Percentiles rank a stretch among this genome's conserved stretches.
Conservation (phyloP, 768 basidiomycete genomes). For the Ramaria rubella region DNA sequence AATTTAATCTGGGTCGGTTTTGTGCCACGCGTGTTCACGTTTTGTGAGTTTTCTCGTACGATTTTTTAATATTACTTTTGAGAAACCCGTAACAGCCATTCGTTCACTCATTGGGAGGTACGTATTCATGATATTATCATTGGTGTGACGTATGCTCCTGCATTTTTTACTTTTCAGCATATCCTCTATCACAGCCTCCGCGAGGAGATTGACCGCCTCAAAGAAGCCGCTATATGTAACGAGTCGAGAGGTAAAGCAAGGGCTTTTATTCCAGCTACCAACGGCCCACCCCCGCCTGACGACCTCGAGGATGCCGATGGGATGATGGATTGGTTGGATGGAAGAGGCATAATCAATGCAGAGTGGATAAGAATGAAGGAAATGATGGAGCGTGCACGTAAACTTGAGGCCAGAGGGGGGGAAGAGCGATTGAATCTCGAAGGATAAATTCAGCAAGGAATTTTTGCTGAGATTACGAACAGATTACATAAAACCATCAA, state of each 20-base stretch:
- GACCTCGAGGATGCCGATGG: constrained; percentile 68
- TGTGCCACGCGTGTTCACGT: constrained; percentile 63
- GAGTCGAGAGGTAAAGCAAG: constrained; percentile 18
- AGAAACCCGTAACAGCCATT: constrained; percentile 31
- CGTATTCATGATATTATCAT: constrained; percentile 17
- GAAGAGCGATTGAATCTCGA: no score
- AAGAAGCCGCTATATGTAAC: constrained; percentile 23
- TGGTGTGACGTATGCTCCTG: neutral
- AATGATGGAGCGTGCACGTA: constrained; percentile 69
- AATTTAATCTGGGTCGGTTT: constrained; percentile 70
- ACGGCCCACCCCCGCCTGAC: constrained; percentile 52
- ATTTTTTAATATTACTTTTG: neutral
- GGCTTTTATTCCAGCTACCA: constrained; percentile 47
- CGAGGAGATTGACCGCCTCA: constrained; percentile 52
- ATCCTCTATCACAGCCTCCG: constrained; percentile 53
- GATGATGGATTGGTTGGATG: constrained; percentile 77
- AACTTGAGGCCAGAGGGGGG: constrained; percentile 39
- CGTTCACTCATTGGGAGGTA: constrained; percentile 82
- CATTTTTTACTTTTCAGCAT: constrained; percentile 36
- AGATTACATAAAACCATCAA: no score
- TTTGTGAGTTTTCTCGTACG: constrained; percentile 27
- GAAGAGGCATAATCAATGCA: constrained; percentile 55
- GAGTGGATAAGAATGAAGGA: constrained; percentile 66
- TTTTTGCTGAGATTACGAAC: no score
- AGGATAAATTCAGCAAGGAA: no score